These are phyloP conservation scores for Suillus sp. DNA, from an alignment of 768 basidiomycete genomes.

Conservation along the genomic window DNA sequence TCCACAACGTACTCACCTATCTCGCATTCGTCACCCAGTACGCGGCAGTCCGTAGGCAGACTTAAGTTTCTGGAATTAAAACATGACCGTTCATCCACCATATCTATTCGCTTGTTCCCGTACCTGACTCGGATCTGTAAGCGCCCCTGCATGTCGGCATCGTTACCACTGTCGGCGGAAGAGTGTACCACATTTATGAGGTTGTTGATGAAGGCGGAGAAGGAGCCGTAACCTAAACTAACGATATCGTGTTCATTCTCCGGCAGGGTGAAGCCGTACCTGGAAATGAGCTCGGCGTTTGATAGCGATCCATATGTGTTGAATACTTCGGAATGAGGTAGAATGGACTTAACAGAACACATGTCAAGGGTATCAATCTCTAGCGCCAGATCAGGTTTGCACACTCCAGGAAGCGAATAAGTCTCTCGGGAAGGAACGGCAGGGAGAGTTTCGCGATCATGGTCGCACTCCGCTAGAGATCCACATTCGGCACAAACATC, in stretches of 20 bases:
- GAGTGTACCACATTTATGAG: conserved; percentile 18
- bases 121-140: conserved; percentile 2
- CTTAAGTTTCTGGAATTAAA: conserved; percentile 4
- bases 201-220: conserved; percentile 17
- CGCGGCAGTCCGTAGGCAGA: neutral
- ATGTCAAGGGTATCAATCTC: conserved; percentile 61
- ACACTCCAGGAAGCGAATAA: neutral
- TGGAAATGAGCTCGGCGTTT: conserved; percentile 66
- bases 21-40: neutral
- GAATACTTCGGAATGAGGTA: conserved; percentile 59
- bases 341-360: conserved; percentile 58
- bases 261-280: conserved; percentile 77
- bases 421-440: conserved; percentile 11
- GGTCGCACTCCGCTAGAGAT: conserved; percentile 64
- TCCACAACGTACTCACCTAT: conserved; percentile 5
- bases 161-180: conserved; percentile 1
- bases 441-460: conserved; percentile 46
- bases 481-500: conserved; percentile 76
- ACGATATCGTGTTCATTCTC: conserved; percentile 69
- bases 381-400: neutral
- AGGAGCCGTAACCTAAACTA: conserved; percentile 31
- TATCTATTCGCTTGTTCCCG: neutral
- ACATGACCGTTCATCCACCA: neutral
- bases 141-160: conserved; percentile 21
- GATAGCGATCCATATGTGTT: conserved; percentile 75